Conservation (phyloP, 208 protist genomes). For the Naegleria fowleri region DNA sequence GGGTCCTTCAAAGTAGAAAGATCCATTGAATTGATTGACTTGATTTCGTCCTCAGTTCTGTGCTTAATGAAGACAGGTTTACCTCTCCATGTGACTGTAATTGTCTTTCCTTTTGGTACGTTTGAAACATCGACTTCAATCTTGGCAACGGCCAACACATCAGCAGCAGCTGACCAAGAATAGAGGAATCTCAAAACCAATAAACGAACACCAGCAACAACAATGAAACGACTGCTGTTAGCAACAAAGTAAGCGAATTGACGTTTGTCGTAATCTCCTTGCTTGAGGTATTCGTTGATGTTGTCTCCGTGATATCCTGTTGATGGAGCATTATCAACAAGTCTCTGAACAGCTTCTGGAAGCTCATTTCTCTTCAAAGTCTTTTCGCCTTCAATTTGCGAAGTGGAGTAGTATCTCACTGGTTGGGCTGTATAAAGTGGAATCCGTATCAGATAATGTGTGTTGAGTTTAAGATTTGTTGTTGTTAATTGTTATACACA, state of each 20-base stretch:
- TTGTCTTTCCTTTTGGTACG: conserved; percentile 78
- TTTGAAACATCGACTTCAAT: conserved; percentile 90
- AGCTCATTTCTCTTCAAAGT: not conserved
- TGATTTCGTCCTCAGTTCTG: conserved; percentile 87
- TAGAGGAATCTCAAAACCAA: not conserved
- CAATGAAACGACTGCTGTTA: not conserved
- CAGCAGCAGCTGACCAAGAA: not conserved
- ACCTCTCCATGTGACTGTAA: conserved; percentile 94
- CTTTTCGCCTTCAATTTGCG: not conserved
- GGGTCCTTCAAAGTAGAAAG: conserved; percentile 85
- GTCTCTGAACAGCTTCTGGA: not conserved
- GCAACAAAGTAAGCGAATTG: conserved; percentile 20
- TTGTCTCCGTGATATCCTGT: not conserved
- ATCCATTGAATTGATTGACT: conserved; percentile 60
- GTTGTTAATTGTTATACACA: too few species aligned
- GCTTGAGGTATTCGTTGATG: not conserved
- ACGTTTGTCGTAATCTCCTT: conserved; percentile 2
- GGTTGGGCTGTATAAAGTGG: not conserved
- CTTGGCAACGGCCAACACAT: conserved; percentile 85
- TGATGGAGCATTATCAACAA: not conserved
- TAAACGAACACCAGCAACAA: not conserved
- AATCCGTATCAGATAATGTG: too few species aligned
- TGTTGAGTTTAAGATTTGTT: too few species aligned
- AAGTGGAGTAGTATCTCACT: not conserved
- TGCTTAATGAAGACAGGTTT: conserved; percentile 97